These are phyloP conservation scores for Mycena belliarum DNA, from an alignment of 768 basidiomycete species.

Conservation along the genomic window DNA sequence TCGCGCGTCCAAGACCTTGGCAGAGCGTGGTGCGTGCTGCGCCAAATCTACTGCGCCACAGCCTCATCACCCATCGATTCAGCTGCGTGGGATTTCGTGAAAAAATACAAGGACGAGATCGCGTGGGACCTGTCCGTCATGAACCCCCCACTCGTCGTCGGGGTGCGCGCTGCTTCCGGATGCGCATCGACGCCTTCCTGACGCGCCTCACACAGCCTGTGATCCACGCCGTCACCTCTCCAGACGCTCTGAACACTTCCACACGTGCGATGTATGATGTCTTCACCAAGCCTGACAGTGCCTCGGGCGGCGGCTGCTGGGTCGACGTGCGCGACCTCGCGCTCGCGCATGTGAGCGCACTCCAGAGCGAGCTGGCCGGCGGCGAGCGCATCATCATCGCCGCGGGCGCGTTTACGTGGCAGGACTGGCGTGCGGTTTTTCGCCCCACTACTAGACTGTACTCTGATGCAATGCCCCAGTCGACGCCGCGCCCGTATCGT, in stretches of 20 bases:
- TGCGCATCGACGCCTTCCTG: neutral
- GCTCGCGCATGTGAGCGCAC: slow-evolving; percentile 31
- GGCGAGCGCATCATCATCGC: slow-evolving; percentile 55
- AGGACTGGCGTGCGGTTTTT: slow-evolving; percentile 24
- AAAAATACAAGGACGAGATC: slow-evolving; percentile 38
- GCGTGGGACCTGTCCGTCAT: slow-evolving; percentile 54
- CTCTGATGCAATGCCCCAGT: neutral
- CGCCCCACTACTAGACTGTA: too few relatives aligned
- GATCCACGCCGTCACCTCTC: slow-evolving; percentile 34
- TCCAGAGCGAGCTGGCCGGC: slow-evolving; percentile 47
- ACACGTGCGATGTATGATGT: slow-evolving; percentile 32
- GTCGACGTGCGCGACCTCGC: slow-evolving; percentile 45
- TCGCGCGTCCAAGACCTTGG: slow-evolving; percentile 61
- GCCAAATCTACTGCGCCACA: too few relatives aligned
- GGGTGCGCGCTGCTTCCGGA: slow-evolving; percentile 24
- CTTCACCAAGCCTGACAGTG: slow-evolving; percentile 25
- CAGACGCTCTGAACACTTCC: slow-evolving; percentile 38
- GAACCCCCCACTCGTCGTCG: slow-evolving; percentile 51
- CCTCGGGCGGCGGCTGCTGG: slow-evolving; percentile 30
- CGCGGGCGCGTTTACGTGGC: slow-evolving; percentile 27
- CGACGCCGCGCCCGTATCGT: neutral
- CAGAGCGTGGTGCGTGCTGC: slow-evolving; percentile 40
- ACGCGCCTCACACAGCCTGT: slow-evolving; percentile 28
- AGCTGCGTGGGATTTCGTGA: slow-evolving; percentile 48
- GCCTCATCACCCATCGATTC: too few relatives aligned